A percentile compares a stretch with the other conserved stretches of the same genome.
phyloP scores from a whole-genome alignment of 1,139 yeast species.

The Arxiozyma slooffiae region DNA sequence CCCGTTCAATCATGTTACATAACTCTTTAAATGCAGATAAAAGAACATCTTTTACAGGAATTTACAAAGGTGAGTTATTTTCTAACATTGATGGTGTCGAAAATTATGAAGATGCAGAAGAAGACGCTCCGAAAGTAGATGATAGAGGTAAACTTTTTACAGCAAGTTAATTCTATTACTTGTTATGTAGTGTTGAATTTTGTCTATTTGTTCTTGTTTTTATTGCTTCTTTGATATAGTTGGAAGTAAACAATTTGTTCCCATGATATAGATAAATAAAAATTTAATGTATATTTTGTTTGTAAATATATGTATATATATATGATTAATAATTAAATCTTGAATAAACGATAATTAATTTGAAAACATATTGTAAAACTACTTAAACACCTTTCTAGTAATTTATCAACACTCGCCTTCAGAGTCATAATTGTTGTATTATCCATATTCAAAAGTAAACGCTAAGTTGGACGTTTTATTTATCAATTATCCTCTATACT shows the following conservation, averaged over 20 bases:
- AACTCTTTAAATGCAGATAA: slow-evolving; percentile 9
- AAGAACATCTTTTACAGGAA: slow-evolving; percentile 8
- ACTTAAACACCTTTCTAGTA: too few relatives aligned
- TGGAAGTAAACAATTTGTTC: neutral
- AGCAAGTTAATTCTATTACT: neutral
- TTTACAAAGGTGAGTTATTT: neutral
- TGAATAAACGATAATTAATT: too few relatives aligned
- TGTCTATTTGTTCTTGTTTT: neutral
- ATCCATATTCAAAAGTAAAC: slow-evolving; percentile 50
- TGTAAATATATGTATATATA: too few relatives aligned
- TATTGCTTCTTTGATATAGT: too few relatives aligned
- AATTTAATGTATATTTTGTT: neutral
- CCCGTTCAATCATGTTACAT: slow-evolving; percentile 18
- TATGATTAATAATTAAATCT: too few relatives aligned
- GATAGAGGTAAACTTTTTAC: slow-evolving; percentile 21
- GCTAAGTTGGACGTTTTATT: slow-evolving; percentile 45
- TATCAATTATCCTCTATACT: slow-evolving; percentile 53
- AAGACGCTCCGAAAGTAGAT: slow-evolving; percentile 17
- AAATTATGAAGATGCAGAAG: slow-evolving; percentile 26
- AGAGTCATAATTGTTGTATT: slow-evolving; percentile 37
- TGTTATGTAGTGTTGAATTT: too few relatives aligned
- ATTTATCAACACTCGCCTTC: slow-evolving; percentile 23
- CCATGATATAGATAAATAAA: too few relatives aligned
- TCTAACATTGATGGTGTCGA: slow-evolving; percentile 12
- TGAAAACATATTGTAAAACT: too few relatives aligned